phyloP scores from a whole-genome alignment of 1,139 yeast species.

The Spathaspora sp. region DNA sequence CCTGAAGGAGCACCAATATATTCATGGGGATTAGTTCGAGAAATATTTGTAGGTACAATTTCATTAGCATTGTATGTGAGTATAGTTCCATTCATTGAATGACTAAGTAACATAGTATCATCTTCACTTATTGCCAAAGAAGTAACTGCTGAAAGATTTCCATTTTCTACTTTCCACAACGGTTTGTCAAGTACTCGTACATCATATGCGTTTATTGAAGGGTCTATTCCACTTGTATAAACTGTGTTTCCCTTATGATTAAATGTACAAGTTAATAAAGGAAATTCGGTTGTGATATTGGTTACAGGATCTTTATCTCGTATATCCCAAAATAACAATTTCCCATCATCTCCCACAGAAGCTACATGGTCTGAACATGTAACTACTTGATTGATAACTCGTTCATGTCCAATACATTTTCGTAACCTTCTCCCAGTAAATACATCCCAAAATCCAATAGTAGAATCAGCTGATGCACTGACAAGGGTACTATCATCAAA shows the following conservation, averaged over 20 bases:
- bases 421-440: conserved; percentile 54
- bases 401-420: conserved; percentile 51
- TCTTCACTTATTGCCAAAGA: conserved; percentile 50
- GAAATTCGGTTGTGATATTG: conserved; percentile 48
- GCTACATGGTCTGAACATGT: conserved; percentile 29
- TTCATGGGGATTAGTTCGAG: conserved; percentile 42
- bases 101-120: conserved; percentile 51
- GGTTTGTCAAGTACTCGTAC: conserved; percentile 37
- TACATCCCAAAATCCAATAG: conserved; percentile 56
- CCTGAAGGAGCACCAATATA: conserved; percentile 64
- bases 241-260: conserved; percentile 38
- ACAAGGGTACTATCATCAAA: conserved; percentile 33
- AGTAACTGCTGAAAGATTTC: conserved; percentile 53
- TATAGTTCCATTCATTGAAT: conserved; percentile 58
- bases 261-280: conserved; percentile 55
- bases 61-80: conserved; percentile 56
- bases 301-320: conserved; percentile 46
- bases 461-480: conserved; percentile 52
- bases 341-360: conserved; percentile 70
- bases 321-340: conserved; percentile 61
- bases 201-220: conserved; percentile 59
- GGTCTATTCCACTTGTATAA: conserved; percentile 69
- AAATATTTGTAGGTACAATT: conserved; percentile 34
- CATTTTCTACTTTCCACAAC: conserved; percentile 38
- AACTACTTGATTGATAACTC: conserved; percentile 56